phyloP scores from a whole-genome alignment of 495 filamentous ascomycete species.

The Penicillium macrosclerotiorum region DNA sequence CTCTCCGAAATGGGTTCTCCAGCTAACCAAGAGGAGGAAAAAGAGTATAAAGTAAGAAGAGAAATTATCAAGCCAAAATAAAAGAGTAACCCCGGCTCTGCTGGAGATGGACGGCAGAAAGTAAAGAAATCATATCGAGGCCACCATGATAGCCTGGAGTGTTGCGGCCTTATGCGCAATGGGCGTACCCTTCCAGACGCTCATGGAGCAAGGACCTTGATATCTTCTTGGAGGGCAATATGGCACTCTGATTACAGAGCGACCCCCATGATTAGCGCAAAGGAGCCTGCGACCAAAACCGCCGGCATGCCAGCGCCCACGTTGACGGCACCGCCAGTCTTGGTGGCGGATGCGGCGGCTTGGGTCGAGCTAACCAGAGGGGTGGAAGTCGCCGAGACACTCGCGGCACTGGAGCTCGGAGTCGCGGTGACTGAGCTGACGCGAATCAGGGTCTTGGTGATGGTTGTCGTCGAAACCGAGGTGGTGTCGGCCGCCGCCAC shows the following conservation, averaged over 20 bases:
- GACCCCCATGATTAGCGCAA: constrained; percentile 38
- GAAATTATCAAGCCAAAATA: constrained; percentile 17
- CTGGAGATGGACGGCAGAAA: constrained; percentile 26
- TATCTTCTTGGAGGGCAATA: no score
- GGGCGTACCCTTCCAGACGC: no score
- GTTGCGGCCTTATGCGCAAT: neutral
- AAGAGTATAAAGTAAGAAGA: constrained; percentile 18
- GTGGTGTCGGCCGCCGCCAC: constrained; percentile 28
- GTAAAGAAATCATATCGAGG: neutral
- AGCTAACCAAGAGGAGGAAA: constrained; percentile 25
- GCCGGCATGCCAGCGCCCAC: constrained; percentile 31
- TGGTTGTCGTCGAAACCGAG: constrained; percentile 29
- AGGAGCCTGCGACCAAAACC: constrained; percentile 36
- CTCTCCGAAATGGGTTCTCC: constrained; percentile 22
- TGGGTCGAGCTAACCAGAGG: constrained; percentile 19
- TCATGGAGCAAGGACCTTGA: no score
- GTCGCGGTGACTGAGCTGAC: constrained; percentile 30
- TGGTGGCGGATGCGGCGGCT: constrained; percentile 22
- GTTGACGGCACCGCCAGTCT: constrained; percentile 20
- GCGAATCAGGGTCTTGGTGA: constrained; percentile 35
- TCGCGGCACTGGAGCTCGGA: constrained; percentile 21
- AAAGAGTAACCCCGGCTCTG: constrained; percentile 21
- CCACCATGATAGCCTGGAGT: neutral
- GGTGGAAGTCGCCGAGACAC: constrained; percentile 19
- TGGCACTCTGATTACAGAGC: constrained; percentile 29